phyloP scores from a whole-genome alignment of 768 basidiomycete genomes.

The Vararia minispora region DNA sequence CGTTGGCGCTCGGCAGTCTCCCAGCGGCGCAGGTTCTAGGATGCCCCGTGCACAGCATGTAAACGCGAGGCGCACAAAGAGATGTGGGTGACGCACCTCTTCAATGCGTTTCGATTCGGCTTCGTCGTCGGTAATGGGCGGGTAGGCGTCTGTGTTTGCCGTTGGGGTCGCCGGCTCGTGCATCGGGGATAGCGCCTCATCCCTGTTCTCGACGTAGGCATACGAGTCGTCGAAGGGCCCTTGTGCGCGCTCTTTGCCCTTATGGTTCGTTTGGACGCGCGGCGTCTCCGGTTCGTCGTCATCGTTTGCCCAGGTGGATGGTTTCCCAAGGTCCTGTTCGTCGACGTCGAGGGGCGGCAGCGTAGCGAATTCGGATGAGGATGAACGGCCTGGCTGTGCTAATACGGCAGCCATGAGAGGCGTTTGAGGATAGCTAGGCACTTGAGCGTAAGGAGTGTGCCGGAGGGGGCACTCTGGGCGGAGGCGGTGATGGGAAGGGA shows the following conservation, averaged over 20 bases:
- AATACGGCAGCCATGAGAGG: too few species aligned
- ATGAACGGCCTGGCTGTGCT: conserved; percentile 2
- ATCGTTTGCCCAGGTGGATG: conserved; percentile 3
- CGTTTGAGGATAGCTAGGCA: too few species aligned
- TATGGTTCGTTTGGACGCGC: conserved; percentile 2
- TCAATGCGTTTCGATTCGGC: conserved; percentile 58
- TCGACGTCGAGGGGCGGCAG: conserved; percentile 5
- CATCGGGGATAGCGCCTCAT: neutral
- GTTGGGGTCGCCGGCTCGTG: too few species aligned
- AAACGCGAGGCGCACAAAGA: conserved; percentile 1
- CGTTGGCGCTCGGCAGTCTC: conserved; percentile 67
- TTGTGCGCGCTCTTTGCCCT: conserved; percentile 8
- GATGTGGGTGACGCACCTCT: conserved; percentile 40
- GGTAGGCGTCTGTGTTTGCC: conserved; percentile 31
- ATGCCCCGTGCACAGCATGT: neutral
- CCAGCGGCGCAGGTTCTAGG: conserved; percentile 70
- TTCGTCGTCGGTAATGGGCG: conserved; percentile 55
- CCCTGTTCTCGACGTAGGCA: conserved; percentile 2
- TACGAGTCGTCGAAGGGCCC: neutral
- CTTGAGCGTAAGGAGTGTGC: too few species aligned
- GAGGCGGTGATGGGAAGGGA: too few species aligned
- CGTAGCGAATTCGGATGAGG: neutral
- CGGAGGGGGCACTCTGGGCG: too few species aligned
- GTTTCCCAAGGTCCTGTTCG: conserved; percentile 10
- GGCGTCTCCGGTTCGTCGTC: conserved; percentile 1